Conservation (phyloP, 441 rosid genomes). For the Manihot esculenta region DNA sequence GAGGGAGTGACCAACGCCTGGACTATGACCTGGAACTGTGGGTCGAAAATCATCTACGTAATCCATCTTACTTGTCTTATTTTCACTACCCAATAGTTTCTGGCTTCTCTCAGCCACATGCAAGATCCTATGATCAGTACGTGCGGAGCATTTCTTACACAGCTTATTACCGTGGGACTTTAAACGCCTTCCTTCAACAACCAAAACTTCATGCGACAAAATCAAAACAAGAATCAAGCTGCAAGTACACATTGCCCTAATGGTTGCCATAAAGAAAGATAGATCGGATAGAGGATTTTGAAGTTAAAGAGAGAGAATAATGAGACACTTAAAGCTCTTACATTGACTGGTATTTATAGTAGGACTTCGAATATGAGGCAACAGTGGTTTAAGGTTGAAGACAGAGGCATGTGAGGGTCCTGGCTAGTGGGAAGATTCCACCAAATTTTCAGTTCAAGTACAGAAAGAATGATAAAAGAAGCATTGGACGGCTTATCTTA, state of each 20-base stretch:
- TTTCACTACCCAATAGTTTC: slow-evolving; percentile 10
- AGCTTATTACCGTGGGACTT: slow-evolving; percentile 12
- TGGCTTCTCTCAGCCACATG: slow-evolving; percentile 13
- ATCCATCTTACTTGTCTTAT: slow-evolving; percentile 31
- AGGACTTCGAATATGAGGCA: neutral
- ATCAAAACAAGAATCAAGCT: slow-evolving; percentile 32
- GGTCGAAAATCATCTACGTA: slow-evolving; percentile 50
- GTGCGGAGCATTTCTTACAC: slow-evolving; percentile 30
- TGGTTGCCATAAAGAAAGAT: slow-evolving; percentile 29
- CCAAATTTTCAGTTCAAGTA: slow-evolving; percentile 12
- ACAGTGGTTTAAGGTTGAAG: slow-evolving; percentile 21
- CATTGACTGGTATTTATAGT: too few relatives aligned
- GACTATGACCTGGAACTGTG: slow-evolving; percentile 73
- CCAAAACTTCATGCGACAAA: slow-evolving; percentile 29
- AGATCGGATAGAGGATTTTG: too few relatives aligned
- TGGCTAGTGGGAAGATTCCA: slow-evolving; percentile 40
- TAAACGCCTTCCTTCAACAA: slow-evolving; percentile 43
- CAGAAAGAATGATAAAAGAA: slow-evolving; percentile 13
- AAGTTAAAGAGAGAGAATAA: too few relatives aligned
- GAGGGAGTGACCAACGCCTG: slow-evolving; percentile 62
- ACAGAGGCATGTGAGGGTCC: slow-evolving; percentile 42
- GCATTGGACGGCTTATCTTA: slow-evolving; percentile 32
- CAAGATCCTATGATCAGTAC: neutral
- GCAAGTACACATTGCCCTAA: slow-evolving; percentile 14
- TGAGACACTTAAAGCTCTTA: too few relatives aligned